These are phyloP conservation scores for Trifolium dubium DNA, from an alignment of 306 rosid genomes.

Conservation along the genomic window DNA sequence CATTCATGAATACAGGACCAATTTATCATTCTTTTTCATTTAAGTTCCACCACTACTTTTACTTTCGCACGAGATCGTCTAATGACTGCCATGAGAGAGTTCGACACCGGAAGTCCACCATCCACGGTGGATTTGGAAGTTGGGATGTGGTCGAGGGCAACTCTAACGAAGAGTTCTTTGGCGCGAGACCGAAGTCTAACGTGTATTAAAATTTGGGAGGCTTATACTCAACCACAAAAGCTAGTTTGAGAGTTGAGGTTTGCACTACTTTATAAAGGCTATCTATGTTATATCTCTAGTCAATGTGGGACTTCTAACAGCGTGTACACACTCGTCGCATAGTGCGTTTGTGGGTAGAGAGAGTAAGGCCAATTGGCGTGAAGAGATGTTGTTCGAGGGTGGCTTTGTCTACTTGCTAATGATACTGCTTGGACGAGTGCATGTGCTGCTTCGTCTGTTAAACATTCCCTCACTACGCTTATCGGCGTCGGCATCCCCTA, in stretches of 20 bases:
- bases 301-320: too few species aligned
- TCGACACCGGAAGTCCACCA: conserved; percentile 84
- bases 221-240: too few species aligned
- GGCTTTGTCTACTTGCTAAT: conserved; percentile 79
- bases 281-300: too few species aligned
- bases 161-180: conserved; percentile 88
- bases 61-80: conserved; percentile 86
- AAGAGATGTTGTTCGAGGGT: conserved; percentile 88
- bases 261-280: too few species aligned
- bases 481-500: conserved; percentile 99
- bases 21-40: too few species aligned
- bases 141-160: conserved; percentile 79
- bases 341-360: conserved; percentile 69
- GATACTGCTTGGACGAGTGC: conserved; percentile 79
- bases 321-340: conserved; percentile 81
- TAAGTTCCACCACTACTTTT: too few species aligned
- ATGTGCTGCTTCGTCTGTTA: conserved; percentile 89
- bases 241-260: too few species aligned
- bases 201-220: too few species aligned
- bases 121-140: conserved; percentile 43
- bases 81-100: conserved; percentile 97
- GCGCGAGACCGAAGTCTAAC: conserved; percentile 81
- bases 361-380: conserved; percentile 81
- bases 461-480: conserved; percentile 84
- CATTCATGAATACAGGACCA: too few species aligned